These are phyloP conservation scores for Cladorrhinum samala DNA, from an alignment of 495 filamentous ascomycete genomes.

Conservation along the genomic window DNA sequence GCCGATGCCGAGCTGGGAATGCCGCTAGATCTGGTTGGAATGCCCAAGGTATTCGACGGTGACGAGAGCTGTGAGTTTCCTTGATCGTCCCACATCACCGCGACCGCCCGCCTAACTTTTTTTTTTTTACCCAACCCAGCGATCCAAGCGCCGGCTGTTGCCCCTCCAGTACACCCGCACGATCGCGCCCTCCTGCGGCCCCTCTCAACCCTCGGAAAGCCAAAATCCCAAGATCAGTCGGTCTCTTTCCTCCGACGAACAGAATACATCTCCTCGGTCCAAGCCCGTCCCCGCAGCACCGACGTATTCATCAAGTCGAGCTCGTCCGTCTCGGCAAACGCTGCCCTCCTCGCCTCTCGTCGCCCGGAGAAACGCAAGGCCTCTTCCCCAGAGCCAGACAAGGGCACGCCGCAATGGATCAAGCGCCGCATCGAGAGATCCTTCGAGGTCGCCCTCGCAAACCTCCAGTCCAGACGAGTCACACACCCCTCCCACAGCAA, in stretches of 20 bases:
- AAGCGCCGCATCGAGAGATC: slow-evolving; percentile 75
- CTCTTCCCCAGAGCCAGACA: slow-evolving; percentile 42
- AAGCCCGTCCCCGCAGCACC: slow-evolving; percentile 23
- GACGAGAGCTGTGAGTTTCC: slow-evolving; percentile 81
- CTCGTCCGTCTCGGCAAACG: too few relatives aligned
- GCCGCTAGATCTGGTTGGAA: slow-evolving; percentile 90
- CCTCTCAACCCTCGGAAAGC: slow-evolving; percentile 74
- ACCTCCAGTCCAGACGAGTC: too few relatives aligned
- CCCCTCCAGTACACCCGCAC: slow-evolving; percentile 66
- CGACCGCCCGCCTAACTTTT: slow-evolving; percentile 13
- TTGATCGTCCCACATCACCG: not conserved
- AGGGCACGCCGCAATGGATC: slow-evolving; percentile 75
- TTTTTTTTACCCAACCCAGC: too few relatives aligned
- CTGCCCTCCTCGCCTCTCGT: too few relatives aligned
- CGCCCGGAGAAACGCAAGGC: slow-evolving; percentile 37
- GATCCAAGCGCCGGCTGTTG: slow-evolving; percentile 67
- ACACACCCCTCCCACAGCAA: too few relatives aligned
- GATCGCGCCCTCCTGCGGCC: slow-evolving; percentile 77
- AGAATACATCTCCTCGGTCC: slow-evolving; percentile 82
- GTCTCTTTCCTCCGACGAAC: slow-evolving; percentile 94
- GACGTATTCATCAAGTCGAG: slow-evolving; percentile 35
- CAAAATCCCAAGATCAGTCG: slow-evolving; percentile 53
- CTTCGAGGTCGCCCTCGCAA: slow-evolving; percentile 70
- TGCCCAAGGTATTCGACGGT: slow-evolving; percentile 89
- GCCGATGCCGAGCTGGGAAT: slow-evolving; percentile 97